Conservation (phyloP, 2,329 filamentous ascomycete species). For the Aspergillus pseudonomiae region DNA sequence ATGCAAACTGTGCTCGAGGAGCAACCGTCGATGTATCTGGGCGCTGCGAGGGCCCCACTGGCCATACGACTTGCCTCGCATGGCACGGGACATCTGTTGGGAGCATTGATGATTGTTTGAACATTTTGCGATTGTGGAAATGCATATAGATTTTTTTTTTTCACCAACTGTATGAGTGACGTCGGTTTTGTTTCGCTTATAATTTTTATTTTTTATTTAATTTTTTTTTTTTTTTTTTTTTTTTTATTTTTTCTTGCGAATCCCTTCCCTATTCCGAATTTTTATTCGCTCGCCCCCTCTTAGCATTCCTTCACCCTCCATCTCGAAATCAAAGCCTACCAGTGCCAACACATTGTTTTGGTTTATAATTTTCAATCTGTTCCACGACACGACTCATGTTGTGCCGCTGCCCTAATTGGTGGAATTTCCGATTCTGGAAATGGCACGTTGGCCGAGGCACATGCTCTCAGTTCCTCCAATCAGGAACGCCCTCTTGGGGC, state of each 20-base stretch:
- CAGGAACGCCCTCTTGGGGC: background rate
- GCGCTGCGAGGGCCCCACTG: background rate
- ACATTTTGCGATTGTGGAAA: background rate
- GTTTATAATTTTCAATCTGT: background rate
- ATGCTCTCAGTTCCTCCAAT: background rate
- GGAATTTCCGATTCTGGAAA: background rate
- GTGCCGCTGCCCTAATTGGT: background rate
- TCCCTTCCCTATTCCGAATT: too few species aligned
- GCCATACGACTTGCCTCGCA: background rate
- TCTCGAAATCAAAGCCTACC: too few species aligned
- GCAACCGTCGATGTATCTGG: background rate
- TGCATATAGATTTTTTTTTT: background rate
- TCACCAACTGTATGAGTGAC: background rate
- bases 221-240: background rate
- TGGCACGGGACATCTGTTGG: background rate
- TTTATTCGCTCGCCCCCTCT: too few species aligned
- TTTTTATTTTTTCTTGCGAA: background rate
- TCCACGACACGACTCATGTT: background rate
- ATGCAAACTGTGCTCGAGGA: background rate
- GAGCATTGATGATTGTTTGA: background rate
- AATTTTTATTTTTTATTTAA: too few species aligned
- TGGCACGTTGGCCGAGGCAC: constrained; percentile 3
- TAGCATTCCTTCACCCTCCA: too few species aligned
- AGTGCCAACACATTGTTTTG: too few species aligned
- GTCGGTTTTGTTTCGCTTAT: background rate